phyloP scores from a whole-genome alignment of 306 rosid genomes.

The Urtica urens region DNA sequence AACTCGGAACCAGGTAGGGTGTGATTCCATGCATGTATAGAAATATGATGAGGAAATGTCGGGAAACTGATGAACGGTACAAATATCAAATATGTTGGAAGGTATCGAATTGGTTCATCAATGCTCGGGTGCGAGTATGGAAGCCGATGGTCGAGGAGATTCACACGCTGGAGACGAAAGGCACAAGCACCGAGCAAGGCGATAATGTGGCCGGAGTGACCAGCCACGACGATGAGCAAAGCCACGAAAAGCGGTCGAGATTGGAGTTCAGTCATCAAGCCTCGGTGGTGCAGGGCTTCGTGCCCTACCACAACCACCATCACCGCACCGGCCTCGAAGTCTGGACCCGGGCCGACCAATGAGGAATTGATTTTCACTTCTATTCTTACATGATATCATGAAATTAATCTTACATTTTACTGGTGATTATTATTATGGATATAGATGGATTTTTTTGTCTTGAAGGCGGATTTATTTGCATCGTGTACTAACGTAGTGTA shows the following conservation, averaged over 20 bases:
- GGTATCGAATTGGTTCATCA: constrained; percentile 93
- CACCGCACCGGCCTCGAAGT: constrained; percentile 36
- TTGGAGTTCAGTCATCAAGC: constrained; percentile 36
- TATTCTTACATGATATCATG: too few species aligned
- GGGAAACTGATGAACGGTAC: not conserved
- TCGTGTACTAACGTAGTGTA: too few species aligned
- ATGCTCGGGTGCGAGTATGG: constrained; percentile 93
- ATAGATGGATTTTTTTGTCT: too few species aligned
- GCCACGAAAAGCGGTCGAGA: constrained; percentile 55
- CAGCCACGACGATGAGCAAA: constrained; percentile 17
- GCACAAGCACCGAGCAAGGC: constrained; percentile 13
- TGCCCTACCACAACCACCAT: constrained; percentile 53
- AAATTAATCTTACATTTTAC: too few species aligned
- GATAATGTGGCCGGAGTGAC: constrained; percentile 13
- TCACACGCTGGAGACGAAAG: constrained; percentile 75
- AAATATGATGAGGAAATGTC: too few species aligned
- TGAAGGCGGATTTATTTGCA: too few species aligned
- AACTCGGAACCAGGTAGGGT: constrained; percentile 91
- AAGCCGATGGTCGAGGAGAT: constrained; percentile 99
- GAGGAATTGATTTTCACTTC: too few species aligned
- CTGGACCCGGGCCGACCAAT: constrained; percentile 54
- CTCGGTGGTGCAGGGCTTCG: constrained; percentile 42
- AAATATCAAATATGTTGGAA: constrained; percentile 10
- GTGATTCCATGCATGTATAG: too few species aligned
- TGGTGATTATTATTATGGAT: too few species aligned